A percentile compares a stretch with the other conserved stretches of the same genome.
Evolutionary conservation across 805 yeast genomes (phyloP).

Genomic region (Saccharomycopsis lassenensis): DNA sequence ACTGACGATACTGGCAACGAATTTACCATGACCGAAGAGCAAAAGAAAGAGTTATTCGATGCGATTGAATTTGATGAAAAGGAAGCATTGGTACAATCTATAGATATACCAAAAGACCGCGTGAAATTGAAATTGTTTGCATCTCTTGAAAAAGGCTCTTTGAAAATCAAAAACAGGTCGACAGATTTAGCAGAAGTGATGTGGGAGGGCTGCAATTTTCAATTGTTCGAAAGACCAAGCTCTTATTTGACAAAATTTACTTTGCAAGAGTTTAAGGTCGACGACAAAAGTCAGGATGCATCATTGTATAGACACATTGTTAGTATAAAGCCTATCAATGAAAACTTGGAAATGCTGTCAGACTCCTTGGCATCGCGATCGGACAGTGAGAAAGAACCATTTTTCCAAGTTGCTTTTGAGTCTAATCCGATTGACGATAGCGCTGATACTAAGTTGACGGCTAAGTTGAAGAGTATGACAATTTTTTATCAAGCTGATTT

Average conservation of each 20-base stretch:
- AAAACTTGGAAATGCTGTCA: slow-evolving; percentile 22
- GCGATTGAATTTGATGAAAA: slow-evolving; percentile 86
- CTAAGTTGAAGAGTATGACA: slow-evolving; percentile 77
- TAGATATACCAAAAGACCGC: slow-evolving; percentile 64
- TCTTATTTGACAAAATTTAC: slow-evolving; percentile 65
- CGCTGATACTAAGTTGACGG: slow-evolving; percentile 70
- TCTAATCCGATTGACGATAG: slow-evolving; percentile 72
- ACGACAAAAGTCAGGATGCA: slow-evolving; percentile 64
- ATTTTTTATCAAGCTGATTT: slow-evolving; percentile 82
- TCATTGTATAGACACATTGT: slow-evolving; percentile 82
- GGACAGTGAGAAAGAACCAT: slow-evolving; percentile 37
- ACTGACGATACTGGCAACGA: slow-evolving; percentile 25
- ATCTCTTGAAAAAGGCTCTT: slow-evolving; percentile 64
- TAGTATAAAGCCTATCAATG: slow-evolving; percentile 57
- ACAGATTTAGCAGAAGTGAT: slow-evolving; percentile 60
- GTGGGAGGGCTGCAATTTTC: slow-evolving; percentile 72
- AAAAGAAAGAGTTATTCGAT: slow-evolving; percentile 78
- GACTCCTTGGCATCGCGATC: not conserved
- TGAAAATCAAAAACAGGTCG: slow-evolving; percentile 36
- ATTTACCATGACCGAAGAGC: slow-evolving; percentile 67
- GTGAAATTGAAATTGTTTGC: slow-evolving; percentile 59
- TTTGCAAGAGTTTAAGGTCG: slow-evolving; percentile 70
- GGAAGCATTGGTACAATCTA: slow-evolving; percentile 36
- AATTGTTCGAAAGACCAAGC: slow-evolving; percentile 65
- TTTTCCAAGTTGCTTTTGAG: slow-evolving; percentile 76